Evolutionary conservation across 2,329 filamentous ascomycete species (phyloP).

Genomic region (Verruconis gallopava): DNA sequence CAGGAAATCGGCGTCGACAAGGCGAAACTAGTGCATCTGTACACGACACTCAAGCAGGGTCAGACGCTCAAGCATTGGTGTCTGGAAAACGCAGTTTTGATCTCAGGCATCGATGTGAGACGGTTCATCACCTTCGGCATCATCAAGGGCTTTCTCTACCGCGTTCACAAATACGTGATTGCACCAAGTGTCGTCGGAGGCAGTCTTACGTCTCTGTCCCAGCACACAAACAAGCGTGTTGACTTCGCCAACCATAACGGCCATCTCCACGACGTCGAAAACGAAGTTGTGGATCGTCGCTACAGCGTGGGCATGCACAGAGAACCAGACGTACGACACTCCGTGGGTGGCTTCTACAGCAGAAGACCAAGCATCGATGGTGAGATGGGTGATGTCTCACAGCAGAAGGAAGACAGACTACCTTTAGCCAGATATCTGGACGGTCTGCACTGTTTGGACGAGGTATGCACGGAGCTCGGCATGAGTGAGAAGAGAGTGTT

Average conservation of each 20-base stretch:
- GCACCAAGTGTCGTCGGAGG: slow-evolving; percentile 20
- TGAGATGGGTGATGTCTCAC: slow-evolving; percentile 10
- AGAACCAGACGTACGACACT: background rate
- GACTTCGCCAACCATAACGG: background rate
- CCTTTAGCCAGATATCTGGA: slow-evolving; percentile 57
- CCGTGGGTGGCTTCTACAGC: slow-evolving; percentile 1
- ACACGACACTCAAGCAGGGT: slow-evolving; percentile 71
- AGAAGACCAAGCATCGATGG: slow-evolving; percentile 7
- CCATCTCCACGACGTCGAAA: background rate
- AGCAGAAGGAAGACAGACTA: background rate
- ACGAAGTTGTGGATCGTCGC: background rate
- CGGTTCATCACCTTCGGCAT: slow-evolving; percentile 91
- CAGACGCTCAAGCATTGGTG: slow-evolving; percentile 83
- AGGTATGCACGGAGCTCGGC: slow-evolving; percentile 67
- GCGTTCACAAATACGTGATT: slow-evolving; percentile 83
- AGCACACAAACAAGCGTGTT: background rate
- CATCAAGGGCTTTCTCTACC: slow-evolving; percentile 87
- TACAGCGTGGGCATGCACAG: background rate
- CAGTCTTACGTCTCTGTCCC: background rate
- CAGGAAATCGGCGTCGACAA: slow-evolving; percentile 11
- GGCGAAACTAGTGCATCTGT: slow-evolving; percentile 58
- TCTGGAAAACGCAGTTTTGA: slow-evolving; percentile 55
- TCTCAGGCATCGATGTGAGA: slow-evolving; percentile 72
- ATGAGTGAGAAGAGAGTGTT: slow-evolving; percentile 58
- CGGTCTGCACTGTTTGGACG: slow-evolving; percentile 64